These are phyloP conservation scores for Curvularia sp. DNA, from an alignment of 2,329 filamentous ascomycete genomes.

Conservation along the genomic window DNA sequence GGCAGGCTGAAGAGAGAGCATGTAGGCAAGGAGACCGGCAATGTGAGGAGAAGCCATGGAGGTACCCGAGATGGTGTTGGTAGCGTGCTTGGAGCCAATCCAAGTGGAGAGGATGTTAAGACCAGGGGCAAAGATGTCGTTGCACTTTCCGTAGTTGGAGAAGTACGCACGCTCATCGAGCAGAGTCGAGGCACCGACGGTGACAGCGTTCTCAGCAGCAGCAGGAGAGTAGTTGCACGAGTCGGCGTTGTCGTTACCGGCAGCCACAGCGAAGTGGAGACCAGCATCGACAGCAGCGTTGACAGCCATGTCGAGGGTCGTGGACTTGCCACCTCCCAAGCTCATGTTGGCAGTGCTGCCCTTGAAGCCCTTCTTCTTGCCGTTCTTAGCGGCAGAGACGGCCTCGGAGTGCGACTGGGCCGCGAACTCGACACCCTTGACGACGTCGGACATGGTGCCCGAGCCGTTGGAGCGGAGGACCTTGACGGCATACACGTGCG, in stretches of 20 bases:
- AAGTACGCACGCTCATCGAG: conserved; percentile 98
- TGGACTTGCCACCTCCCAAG: conserved; percentile 95
- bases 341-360: conserved; percentile 99
- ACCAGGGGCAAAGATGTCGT: conserved; percentile 97
- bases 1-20: conserved; percentile 92
- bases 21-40: conserved; percentile 94
- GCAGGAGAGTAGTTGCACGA: conserved; percentile 99
- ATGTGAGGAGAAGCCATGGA: conserved; percentile 99
- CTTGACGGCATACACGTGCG: conserved; percentile 95
- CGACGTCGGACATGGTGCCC: conserved; percentile 97
- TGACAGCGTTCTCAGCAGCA: conserved; percentile 88
- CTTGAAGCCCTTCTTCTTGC: conserved; percentile 97
- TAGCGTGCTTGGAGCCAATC: conserved; percentile 94
- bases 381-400: conserved; percentile 78
- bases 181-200: conserved; percentile 92
- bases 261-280: conserved; percentile 96
- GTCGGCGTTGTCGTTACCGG: conserved; percentile 98
- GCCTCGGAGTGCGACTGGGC: conserved; percentile 79
- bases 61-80: conserved; percentile 99
- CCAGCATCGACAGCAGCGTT: conserved; percentile 92
- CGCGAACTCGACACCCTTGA: conserved; percentile 97
- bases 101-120: conserved; percentile 97
- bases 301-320: conserved; percentile 87
- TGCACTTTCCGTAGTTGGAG: conserved; percentile 99
- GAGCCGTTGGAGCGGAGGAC: conserved; percentile 97